Evolutionary conservation across 768 basidiomycete genomes (phyloP), one percentile per base, ranked within the genome.

Genomic region (Boletus tylopilopsis): DNA sequence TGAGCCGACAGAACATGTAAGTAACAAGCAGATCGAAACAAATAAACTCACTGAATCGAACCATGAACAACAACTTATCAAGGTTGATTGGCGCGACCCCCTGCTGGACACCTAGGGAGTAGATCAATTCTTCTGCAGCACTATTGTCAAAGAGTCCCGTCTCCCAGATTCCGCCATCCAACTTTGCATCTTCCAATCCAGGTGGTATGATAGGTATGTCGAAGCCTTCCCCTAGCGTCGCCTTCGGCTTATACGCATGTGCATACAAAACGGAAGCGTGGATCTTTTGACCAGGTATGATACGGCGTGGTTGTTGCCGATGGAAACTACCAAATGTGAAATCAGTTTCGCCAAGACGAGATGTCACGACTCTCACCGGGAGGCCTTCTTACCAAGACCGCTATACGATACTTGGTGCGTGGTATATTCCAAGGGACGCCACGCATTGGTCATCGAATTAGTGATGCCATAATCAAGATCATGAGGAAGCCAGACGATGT

Each of bases 401-500:
- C 52, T 56, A 25, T 54, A 64, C 2, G 46, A 56, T 4, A 64
- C 52, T 24, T 59, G 62, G 1, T 64, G 59, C 16, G 37, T 64
- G 39, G 64, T 55, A 16, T 47, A 53, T 29, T 64, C 62, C 2
- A 64, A 16, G 9, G 24, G 18, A 2, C 35, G 24, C 62, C 62
- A 63, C 15, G 10, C 5, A 6, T 6, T 0, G 21, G 25, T 38
- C 62, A 63, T 64, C 23, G 62, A 63, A 24, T 61, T 4, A 37
- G 23, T 59, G 21, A 21, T 47, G 9, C 62, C 62, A 23, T 49
- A 54, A 29, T 64, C 59, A 11, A 63, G 35, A 33, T 63, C 62
- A 24, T 62, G 59, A 4, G 62, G 63, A 12, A 62, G 49, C 62
- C 62, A 63, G 19, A 64, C 57, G n/a, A 64, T 44, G 36, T 63